Conservation (phyloP, 371 early-diverging fungal genomes). For the Chytridium lagenaria region DNA sequence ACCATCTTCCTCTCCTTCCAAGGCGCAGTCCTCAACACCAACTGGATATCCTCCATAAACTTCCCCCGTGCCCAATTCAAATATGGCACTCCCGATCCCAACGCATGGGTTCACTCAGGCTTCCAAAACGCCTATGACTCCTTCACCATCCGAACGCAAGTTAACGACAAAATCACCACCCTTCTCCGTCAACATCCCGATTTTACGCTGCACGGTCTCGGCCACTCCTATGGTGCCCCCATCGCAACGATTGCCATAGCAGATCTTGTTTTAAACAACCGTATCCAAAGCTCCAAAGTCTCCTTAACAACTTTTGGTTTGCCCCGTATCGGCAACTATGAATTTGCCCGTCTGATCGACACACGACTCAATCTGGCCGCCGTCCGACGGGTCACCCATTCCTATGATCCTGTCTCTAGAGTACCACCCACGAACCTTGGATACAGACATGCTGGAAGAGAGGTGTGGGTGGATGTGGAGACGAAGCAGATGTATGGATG, state of each 20-base stretch:
- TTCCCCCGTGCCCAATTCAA: neutral
- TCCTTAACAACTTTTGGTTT: conserved; percentile 4
- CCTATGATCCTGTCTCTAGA: neutral
- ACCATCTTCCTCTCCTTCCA: conserved; percentile 13
- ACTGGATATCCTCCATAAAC: neutral
- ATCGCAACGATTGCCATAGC: neutral
- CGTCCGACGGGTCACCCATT: conserved; percentile 1
- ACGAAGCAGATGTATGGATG: neutral
- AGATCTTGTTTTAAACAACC: neutral
- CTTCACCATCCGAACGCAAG: neutral
- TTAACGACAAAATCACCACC: neutral
- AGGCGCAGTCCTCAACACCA: neutral
- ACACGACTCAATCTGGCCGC: neutral
- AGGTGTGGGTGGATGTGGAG: conserved; percentile 12
- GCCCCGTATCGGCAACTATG: neutral
- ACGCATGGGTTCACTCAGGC: conserved; percentile 15
- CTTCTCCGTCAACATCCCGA: neutral
- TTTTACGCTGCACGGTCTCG: conserved; percentile 2
- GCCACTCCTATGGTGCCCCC: conserved; percentile 5
- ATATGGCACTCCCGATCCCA: neutral
- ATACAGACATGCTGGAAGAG: neutral
- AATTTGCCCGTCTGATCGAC: neutral
- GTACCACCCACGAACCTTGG: neutral
- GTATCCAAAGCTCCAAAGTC: neutral
- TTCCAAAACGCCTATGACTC: neutral